Evolutionary conservation across 345 rosid species (phyloP), one percentile per base, ranked within the genome.

Genomic region (Rhizophora apiculata): DNA sequence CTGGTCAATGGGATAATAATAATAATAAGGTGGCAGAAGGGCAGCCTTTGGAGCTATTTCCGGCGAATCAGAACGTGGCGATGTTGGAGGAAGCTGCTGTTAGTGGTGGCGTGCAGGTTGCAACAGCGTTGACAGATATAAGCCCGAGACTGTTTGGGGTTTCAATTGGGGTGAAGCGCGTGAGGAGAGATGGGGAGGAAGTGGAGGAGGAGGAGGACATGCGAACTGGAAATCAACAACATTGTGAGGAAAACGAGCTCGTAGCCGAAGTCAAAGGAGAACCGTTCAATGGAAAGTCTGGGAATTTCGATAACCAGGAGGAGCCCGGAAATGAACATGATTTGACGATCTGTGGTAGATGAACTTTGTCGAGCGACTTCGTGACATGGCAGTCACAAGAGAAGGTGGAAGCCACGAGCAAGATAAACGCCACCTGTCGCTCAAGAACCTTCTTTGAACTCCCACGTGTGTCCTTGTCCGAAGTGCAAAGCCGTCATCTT

Each of bases 261-360:
- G 76, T 75, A 11, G 79, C 79, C 1, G 87, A 84, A 61, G 76
- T 84, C 16, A 94, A 89, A 80, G 55, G 74, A 27, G 96, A 89
- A 82, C 87, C 91, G 76, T 75, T 81, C 68, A 89, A 91, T 74
- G 46, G 64, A 18, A 63, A 19, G 46, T 22, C 37, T 1, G 89
- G 79, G 36, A 81, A 57, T 16, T 70, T 62, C 3, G 79, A 71
- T 34, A 60, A 83, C 64, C 70, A 80, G 49, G 18, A 11, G 57
- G 83, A 85, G 6, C 85, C 1, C 85, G 88, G 36, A 86, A 86
- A 63, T 83, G 74, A 80, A 57, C 18, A 6, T 6, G 39, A 36
- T 36, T 1, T 8, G 39, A 5, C 10, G 39, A 36, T 36, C 39
- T 34, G 13, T 37, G 43, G 9, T 37, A 10, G 4, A 43, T 34